These are phyloP conservation scores for Kodamaea hsintzibuensis DNA, from an alignment of 805 yeast genomes.

Conservation along the genomic window DNA sequence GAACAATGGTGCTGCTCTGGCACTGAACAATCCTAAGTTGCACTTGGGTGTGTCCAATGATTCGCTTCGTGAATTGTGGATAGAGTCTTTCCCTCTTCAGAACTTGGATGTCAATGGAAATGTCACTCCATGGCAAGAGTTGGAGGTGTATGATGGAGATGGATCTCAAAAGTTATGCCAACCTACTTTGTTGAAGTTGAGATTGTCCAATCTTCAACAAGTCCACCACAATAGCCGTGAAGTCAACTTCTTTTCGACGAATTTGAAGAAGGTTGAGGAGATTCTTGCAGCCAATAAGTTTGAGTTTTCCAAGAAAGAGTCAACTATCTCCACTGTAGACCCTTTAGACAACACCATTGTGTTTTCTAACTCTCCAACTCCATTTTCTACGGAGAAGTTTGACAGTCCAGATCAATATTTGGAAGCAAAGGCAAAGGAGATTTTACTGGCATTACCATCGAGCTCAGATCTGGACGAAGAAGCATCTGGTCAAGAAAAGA, in stretches of 20 bases:
- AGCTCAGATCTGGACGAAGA: neutral
- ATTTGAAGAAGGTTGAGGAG: slow-evolving; percentile 22
- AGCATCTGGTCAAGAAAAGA: neutral
- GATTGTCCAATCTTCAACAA: slow-evolving; percentile 25
- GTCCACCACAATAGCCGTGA: slow-evolving; percentile 16
- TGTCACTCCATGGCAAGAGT: slow-evolving; percentile 43
- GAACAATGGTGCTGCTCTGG: slow-evolving; percentile 30
- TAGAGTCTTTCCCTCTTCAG: slow-evolving; percentile 63
- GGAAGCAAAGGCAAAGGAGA: slow-evolving; percentile 23
- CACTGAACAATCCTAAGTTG: slow-evolving; percentile 27
- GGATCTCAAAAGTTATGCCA: slow-evolving; percentile 25
- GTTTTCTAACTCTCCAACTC: slow-evolving; percentile 26
- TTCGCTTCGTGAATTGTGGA: slow-evolving; percentile 70
- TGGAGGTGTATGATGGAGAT: slow-evolving; percentile 40
- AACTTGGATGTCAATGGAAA: slow-evolving; percentile 33
- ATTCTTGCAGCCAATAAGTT: slow-evolving; percentile 18
- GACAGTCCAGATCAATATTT: slow-evolving; percentile 29
- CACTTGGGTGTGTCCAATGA: slow-evolving; percentile 62
- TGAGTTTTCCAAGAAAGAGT: neutral
- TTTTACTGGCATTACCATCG: slow-evolving; percentile 17
- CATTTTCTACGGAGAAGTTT: slow-evolving; percentile 21
- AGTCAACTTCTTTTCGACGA: slow-evolving; percentile 34
- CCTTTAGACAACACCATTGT: slow-evolving; percentile 36
- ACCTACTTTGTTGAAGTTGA: slow-evolving; percentile 36
- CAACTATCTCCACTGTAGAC: slow-evolving; percentile 21